Evolutionary conservation across 345 rosid species (phyloP).

Genomic region (Salix purpurea): DNA sequence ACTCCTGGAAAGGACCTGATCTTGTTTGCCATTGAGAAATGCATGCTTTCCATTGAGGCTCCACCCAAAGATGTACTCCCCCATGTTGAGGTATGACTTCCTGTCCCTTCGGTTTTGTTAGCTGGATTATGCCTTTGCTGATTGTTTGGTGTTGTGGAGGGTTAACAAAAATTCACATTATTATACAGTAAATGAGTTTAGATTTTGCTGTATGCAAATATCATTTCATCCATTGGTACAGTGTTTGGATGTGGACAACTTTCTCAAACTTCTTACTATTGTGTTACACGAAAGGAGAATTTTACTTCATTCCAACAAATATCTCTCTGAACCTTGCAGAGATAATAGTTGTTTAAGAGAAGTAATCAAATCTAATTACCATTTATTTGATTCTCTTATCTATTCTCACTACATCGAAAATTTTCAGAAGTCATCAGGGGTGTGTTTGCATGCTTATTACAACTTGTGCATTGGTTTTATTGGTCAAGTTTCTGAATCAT

Average conservation of each 20-base stretch:
- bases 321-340: constrained; percentile 17
- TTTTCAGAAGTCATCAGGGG: not conserved
- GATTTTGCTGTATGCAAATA: constrained; percentile 51
- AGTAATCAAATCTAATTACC: not conserved
- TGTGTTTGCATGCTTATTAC: not conserved
- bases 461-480: not conserved
- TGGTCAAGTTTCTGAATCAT: not conserved
- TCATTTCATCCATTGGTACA: constrained; percentile 95
- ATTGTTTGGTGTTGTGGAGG: constrained; percentile 5
- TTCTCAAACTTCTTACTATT: constrained; percentile 80
- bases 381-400: constrained; percentile 3
- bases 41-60: too few species aligned
- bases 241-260: constrained; percentile 93
- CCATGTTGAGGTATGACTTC: too few species aligned
- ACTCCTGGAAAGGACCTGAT: constrained; percentile 82
- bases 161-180: not conserved
- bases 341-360: not conserved
- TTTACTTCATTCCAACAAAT: constrained; percentile 95
- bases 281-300: constrained; percentile 92
- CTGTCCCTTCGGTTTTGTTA: too few species aligned
- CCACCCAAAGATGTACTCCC: too few species aligned
- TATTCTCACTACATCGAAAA: not conserved
- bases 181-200: not conserved
- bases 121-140: constrained; percentile 1
- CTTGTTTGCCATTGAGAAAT: too few species aligned